A percentile compares a stretch with the other conserved stretches of the same genome.
These are phyloP conservation scores for Calocera viscosa DNA, from an alignment of 768 basidiomycete genomes.

Conservation along the genomic window DNA sequence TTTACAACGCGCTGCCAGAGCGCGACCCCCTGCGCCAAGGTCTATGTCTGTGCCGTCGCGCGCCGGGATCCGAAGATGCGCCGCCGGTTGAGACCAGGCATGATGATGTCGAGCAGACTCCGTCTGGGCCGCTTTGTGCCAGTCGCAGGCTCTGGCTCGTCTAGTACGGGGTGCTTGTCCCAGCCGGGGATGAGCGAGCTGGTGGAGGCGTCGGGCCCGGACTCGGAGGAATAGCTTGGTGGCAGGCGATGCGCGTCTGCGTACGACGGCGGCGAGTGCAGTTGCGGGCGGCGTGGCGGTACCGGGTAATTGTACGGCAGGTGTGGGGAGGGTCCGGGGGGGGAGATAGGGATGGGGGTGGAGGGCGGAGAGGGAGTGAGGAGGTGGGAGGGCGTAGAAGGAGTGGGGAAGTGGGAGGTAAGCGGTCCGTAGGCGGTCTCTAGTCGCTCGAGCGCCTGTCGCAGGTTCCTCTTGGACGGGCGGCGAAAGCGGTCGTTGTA, in stretches of 20 bases:
- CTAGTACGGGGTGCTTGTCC: neutral
- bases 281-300: neutral
- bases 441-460: neutral
- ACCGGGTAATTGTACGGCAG: neutral
- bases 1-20: no score
- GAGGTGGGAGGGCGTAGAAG: neutral
- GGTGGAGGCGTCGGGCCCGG: neutral
- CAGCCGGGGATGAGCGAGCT: neutral
- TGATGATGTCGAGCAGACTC: neutral
- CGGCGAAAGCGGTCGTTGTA: constrained; percentile 6
- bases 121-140: neutral
- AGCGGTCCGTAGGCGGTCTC: neutral
- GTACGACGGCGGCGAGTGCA: neutral
- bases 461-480: neutral
- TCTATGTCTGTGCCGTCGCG: neutral
- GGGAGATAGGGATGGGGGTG: neutral
- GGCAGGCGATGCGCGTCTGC: neutral
- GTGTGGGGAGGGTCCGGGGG: neutral
- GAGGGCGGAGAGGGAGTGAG: neutral
- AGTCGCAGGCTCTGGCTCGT: neutral
- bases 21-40: no score
- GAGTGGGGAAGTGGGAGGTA: neutral
- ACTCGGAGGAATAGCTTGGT: neutral
- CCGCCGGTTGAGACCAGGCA: neutral
- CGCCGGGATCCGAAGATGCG: neutral